phyloP scores from a whole-genome alignment of 805 yeast species.

The Monosporozyma servazzii region DNA sequence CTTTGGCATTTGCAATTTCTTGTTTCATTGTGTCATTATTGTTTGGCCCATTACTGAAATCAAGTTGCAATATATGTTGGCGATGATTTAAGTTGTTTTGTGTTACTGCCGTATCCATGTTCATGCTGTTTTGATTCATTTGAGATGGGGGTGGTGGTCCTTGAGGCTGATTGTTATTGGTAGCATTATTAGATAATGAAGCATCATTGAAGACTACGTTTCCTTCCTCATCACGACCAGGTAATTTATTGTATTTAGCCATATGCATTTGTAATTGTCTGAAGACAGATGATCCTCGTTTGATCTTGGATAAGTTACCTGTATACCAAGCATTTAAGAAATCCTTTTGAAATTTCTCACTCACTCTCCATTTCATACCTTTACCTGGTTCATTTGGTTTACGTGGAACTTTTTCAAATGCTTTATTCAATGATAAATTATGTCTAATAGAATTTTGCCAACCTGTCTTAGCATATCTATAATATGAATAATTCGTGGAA shows the following conservation, averaged over 20 bases:
- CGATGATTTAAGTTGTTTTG: background rate
- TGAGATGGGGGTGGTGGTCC: slow-evolving; percentile 5
- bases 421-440: slow-evolving; percentile 87
- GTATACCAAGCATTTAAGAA: slow-evolving; percentile 70
- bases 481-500: slow-evolving; percentile 77
- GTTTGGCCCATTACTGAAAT: background rate
- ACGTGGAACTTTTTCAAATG: slow-evolving; percentile 95
- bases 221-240: slow-evolving; percentile 25
- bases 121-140: background rate
- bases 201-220: slow-evolving; percentile 8
- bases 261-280: slow-evolving; percentile 71
- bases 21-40: background rate
- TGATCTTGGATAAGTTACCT: slow-evolving; percentile 63
- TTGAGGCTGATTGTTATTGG: background rate
- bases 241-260: slow-evolving; percentile 36
- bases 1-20: background rate
- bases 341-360: slow-evolving; percentile 74
- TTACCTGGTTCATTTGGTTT: slow-evolving; percentile 95
- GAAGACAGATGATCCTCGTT: slow-evolving; percentile 74
- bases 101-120: background rate
- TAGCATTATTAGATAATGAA: slow-evolving; percentile 2
- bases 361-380: slow-evolving; percentile 98
- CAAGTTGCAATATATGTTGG: background rate
- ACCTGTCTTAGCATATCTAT: slow-evolving; percentile 85
- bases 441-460: slow-evolving; percentile 99